Conservation (phyloP, 805 yeast species). For the Candida oleophila region DNA sequence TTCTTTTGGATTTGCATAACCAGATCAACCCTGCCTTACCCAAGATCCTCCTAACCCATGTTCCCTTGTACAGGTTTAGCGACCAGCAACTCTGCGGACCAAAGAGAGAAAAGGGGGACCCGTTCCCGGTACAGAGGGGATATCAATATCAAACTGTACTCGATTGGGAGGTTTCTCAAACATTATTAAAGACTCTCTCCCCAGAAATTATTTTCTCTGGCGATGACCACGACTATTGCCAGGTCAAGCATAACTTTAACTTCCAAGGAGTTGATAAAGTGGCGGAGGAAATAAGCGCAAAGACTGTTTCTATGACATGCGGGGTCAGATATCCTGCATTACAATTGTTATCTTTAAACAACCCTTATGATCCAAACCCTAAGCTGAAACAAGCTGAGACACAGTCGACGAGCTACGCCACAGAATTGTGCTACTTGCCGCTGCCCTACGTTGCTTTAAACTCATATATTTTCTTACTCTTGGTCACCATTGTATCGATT, state of each 20-base stretch:
- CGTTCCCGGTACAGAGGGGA: constrained; percentile 73
- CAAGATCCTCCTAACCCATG: constrained; percentile 76
- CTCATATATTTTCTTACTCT: constrained; percentile 25
- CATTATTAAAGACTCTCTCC: constrained; percentile 53
- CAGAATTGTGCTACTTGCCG: constrained; percentile 58
- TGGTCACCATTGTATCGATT: constrained; percentile 14
- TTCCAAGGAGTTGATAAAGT: constrained; percentile 23
- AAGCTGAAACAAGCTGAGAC: background rate
- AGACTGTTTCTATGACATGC: constrained; percentile 90
- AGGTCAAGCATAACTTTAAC: constrained; percentile 52
- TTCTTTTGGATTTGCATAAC: constrained; percentile 40
- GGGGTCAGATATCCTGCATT: constrained; percentile 85
- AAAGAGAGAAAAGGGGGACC: constrained; percentile 61
- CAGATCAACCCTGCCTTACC: constrained; percentile 43
- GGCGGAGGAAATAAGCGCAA: constrained; percentile 78
- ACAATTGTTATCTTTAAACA: constrained; percentile 70
- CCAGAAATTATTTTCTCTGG: constrained; percentile 83
- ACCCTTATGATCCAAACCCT: constrained; percentile 31
- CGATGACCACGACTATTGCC: constrained; percentile 97
- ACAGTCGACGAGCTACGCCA: constrained; percentile 24
- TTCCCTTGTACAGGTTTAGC: constrained; percentile 78
- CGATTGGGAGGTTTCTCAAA: constrained; percentile 55
- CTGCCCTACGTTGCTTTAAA: constrained; percentile 47
- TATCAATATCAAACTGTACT: constrained; percentile 90
- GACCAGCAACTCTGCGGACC: constrained; percentile 70